Conservation (phyloP, 805 yeast species). For the Kazachstania bromeliacearum region DNA sequence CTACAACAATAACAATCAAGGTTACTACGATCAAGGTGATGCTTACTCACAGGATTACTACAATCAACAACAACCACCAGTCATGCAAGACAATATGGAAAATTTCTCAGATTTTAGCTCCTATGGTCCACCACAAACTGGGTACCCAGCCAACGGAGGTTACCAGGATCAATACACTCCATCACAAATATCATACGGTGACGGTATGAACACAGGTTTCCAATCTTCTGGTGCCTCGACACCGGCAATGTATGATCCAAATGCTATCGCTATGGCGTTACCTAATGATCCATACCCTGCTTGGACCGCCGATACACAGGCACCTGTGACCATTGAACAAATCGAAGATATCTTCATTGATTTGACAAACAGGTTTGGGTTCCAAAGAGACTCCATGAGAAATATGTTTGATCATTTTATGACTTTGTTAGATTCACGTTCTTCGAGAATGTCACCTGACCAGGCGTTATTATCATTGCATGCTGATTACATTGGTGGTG, state of each 20-base stretch:
- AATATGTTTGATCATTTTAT: constrained; percentile 82
- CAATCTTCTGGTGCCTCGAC: constrained; percentile 91
- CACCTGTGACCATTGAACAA: constrained; percentile 75
- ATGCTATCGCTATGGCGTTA: constrained; percentile 55
- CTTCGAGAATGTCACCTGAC: constrained; percentile 84
- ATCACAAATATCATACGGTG: constrained; percentile 80
- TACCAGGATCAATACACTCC: constrained; percentile 56
- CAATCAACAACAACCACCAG: constrained; percentile 24
- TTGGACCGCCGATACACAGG: constrained; percentile 95
- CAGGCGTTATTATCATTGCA: constrained; percentile 76
- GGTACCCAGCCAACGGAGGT: constrained; percentile 42
- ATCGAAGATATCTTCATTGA: constrained; percentile 82
- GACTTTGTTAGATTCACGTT: constrained; percentile 73
- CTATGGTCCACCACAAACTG: constrained; percentile 46
- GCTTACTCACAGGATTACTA: constrained; percentile 6
- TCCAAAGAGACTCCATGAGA: constrained; percentile 90
- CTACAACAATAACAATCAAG: constrained; percentile 21
- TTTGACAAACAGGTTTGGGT: constrained; percentile 74
- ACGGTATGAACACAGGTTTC: constrained; percentile 27
- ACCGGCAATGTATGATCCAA: constrained; percentile 70
- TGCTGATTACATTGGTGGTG: constrained; percentile 86
- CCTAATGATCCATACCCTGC: constrained; percentile 97
- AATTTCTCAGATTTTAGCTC: constrained; percentile 60
- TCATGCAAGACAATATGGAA: constrained; percentile 39
- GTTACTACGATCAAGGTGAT: neutral